Conservation (phyloP, 2,329 filamentous ascomycete genomes). For the Hawksworthiomyces lignivorus region DNA sequence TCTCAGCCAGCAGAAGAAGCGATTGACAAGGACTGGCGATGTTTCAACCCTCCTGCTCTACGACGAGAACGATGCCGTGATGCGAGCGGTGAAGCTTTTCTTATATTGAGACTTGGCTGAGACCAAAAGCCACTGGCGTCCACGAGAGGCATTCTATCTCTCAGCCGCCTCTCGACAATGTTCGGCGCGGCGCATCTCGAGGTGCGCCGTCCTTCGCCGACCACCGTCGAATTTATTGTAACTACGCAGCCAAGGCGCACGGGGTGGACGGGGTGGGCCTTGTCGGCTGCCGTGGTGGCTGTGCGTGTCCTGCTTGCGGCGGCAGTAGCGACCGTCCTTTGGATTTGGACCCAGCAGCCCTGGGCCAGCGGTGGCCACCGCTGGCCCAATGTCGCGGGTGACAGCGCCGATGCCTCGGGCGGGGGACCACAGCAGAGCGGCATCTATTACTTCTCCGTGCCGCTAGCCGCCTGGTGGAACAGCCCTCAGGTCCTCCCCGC, state of each 20-base stretch:
- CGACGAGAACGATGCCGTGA: too few relatives aligned
- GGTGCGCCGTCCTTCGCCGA: constrained; percentile 66
- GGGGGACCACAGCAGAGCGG: too few relatives aligned
- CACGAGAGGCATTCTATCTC: too few relatives aligned
- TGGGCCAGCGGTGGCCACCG: constrained; percentile 20
- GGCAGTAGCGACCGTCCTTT: constrained; percentile 42
- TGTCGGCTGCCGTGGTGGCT: constrained; percentile 36
- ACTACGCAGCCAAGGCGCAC: constrained; percentile 58
- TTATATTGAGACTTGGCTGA: too few relatives aligned
- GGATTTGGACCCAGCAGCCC: constrained; percentile 29
- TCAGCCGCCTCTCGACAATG: constrained; percentile 38
- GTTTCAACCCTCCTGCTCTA: too few relatives aligned
- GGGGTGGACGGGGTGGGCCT: constrained; percentile 23
- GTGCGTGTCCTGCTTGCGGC: constrained; percentile 33
- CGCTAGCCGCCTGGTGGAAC: too few relatives aligned
- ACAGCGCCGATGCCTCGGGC: too few relatives aligned
- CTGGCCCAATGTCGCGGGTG: constrained; percentile 10
- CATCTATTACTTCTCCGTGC: too few relatives aligned
- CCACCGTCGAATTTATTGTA: constrained; percentile 87
- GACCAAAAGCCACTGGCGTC: too few relatives aligned
- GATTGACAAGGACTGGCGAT: too few relatives aligned
- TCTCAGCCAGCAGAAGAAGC: too few relatives aligned
- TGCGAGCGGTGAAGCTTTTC: too few relatives aligned
- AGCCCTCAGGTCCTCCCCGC: constrained; percentile 23
- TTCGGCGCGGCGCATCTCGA: constrained; percentile 53